phyloP scores from a whole-genome alignment of 768 basidiomycete genomes.

The Phaeotremella fagi region DNA sequence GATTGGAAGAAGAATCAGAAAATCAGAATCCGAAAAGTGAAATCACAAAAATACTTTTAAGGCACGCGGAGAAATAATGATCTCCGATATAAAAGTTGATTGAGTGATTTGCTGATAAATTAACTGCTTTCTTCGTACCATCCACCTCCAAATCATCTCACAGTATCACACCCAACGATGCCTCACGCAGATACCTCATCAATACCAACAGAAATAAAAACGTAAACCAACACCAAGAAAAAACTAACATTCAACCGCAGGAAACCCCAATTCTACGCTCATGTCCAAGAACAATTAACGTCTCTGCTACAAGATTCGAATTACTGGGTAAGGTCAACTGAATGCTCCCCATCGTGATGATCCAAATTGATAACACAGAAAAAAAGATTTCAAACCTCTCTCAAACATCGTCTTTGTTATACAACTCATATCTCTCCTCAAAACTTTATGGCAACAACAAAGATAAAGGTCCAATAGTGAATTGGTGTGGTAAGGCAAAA shows the following conservation, averaged over 20 bases:
- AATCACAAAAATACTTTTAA: neutral
- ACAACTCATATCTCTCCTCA: slow-evolving; percentile 68
- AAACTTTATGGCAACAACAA: slow-evolving; percentile 56
- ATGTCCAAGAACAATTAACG: slow-evolving; percentile 63
- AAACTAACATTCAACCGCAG: slow-evolving; percentile 25
- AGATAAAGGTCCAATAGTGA: slow-evolving; percentile 59
- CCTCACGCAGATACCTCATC: slow-evolving; percentile 76
- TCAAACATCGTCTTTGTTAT: slow-evolving; percentile 76
- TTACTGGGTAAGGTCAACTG: slow-evolving; percentile 65
- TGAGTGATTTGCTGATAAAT: too few relatives aligned
- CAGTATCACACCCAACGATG: too few relatives aligned
- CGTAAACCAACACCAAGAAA: slow-evolving; percentile 20
- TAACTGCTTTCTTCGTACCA: too few relatives aligned
- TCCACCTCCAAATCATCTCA: too few relatives aligned
- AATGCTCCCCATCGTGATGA: neutral
- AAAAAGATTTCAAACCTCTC: slow-evolving; percentile 76
- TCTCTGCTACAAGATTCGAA: slow-evolving; percentile 63
- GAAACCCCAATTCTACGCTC: slow-evolving; percentile 74
- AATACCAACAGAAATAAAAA: slow-evolving; percentile 64
- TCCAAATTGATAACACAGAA: neutral
- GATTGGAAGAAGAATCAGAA: neutral
- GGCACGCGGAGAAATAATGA: too few relatives aligned
- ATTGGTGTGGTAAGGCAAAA: slow-evolving; percentile 77
- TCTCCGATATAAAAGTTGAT: too few relatives aligned
- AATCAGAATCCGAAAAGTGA: neutral